These are phyloP conservation scores for Phellinidium pouzarii DNA, from an alignment of 1,284 basidiomycete species.

Conservation along the genomic window DNA sequence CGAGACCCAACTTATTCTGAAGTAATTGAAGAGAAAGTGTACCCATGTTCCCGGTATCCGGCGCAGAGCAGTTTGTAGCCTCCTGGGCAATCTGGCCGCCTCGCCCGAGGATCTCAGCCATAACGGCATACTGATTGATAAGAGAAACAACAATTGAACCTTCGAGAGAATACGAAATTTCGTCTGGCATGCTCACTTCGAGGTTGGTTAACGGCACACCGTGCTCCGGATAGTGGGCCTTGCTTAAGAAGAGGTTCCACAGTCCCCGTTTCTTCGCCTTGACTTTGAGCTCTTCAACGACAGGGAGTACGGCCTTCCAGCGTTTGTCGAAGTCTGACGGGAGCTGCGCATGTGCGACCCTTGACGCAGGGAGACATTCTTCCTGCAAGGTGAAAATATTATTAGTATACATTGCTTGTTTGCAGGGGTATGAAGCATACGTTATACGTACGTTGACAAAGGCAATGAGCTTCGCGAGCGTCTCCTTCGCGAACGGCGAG, in stretches of 20 bases:
- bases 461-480: constrained; percentile 72
- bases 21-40: constrained; percentile 21
- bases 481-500: constrained; percentile 82
- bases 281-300: constrained; percentile 81
- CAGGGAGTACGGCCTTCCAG: constrained; percentile 80
- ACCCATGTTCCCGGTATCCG: constrained; percentile 97
- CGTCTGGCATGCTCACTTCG: constrained; percentile 55
- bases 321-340: constrained; percentile 69
- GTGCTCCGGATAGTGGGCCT: constrained; percentile 82
- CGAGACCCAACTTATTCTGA: neutral
- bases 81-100: constrained; percentile 79
- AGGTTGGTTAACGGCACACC: constrained; percentile 90
- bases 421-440: neutral
- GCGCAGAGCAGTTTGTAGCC: constrained; percentile 87
- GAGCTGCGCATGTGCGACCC: constrained; percentile 78
- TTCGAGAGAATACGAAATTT: constrained; percentile 1
- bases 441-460: constrained; percentile 72
- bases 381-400: constrained; percentile 44
- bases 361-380: constrained; percentile 78
- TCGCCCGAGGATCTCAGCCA: constrained; percentile 92
- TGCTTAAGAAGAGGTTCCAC: constrained; percentile 97
- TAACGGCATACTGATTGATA: constrained; percentile 76
- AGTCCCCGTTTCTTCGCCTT: constrained; percentile 86
- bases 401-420: neutral
- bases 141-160: neutral